Percentiles rank a stretch among this genome's conserved stretches.
These are phyloP conservation scores for Aspergillus funiculosus DNA, from an alignment of 495 filamentous ascomycete species.

Conservation along the genomic window DNA sequence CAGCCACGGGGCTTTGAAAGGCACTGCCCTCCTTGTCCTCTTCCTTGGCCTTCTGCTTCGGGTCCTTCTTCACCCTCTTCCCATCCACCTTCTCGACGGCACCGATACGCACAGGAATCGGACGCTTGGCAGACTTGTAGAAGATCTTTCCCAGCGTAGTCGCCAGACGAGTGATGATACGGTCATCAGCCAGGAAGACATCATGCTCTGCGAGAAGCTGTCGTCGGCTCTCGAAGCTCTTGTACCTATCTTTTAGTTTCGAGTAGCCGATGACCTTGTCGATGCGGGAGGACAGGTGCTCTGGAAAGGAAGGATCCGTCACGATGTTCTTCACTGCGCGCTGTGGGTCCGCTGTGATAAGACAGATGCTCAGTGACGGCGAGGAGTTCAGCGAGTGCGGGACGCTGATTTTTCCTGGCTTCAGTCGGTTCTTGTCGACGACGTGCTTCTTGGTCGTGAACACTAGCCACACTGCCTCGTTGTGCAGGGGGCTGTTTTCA, in stretches of 20 bases:
- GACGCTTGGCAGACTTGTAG: constrained; percentile 78
- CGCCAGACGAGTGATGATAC: constrained; percentile 72
- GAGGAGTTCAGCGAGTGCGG: constrained; percentile 66
- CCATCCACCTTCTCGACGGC: constrained; percentile 59
- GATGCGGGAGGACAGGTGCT: constrained; percentile 63
- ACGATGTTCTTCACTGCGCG: constrained; percentile 84
- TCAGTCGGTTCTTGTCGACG: constrained; percentile 65
- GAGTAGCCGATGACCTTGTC: constrained; percentile 72
- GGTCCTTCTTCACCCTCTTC: constrained; percentile 54
- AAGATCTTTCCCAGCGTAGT: constrained; percentile 78
- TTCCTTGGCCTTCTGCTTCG: constrained; percentile 33
- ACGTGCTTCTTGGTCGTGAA: constrained; percentile 89
- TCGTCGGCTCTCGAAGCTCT: constrained; percentile 76
- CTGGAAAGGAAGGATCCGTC: constrained; percentile 66
- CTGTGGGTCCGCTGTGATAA: constrained; percentile 83
- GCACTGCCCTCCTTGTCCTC: constrained; percentile 27
- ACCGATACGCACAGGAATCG: constrained; percentile 73
- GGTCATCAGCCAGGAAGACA: constrained; percentile 81
- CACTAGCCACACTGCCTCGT: constrained; percentile 73
- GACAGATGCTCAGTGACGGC: constrained; percentile 62
- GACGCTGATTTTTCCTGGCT: constrained; percentile 62
- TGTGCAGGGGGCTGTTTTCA: constrained; percentile 39
- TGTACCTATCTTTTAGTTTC: constrained; percentile 82
- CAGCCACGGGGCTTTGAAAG: constrained; percentile 43
- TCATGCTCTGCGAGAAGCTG: constrained; percentile 81